Evolutionary conservation across 257 asterid genomes (phyloP), one percentile per base, ranked within the genome.

Genomic region (Solanum bulbocastanum): DNA sequence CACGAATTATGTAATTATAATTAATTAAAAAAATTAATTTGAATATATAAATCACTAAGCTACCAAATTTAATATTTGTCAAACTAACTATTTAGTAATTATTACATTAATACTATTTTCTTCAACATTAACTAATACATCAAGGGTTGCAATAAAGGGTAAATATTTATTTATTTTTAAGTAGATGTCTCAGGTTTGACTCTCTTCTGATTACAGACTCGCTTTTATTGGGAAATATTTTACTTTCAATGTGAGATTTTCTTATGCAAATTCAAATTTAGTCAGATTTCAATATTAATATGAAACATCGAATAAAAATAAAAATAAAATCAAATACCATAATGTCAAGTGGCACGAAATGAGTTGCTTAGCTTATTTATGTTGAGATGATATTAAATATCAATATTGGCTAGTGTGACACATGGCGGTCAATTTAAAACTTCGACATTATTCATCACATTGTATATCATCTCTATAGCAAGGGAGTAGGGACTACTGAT

Each of bases 171-270:
- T 46, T 46, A 46, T 46, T 46, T 46, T 46, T 46, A 46, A 46
- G 20, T 1, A 13, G 20, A 46, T 46, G 18, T 46, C 56, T 46
- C 56, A 4, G 2, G 20, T 46, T 46, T 46, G 56, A 46, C 5
- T 46, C 18, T 6, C 20, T 7, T 44, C 6, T 46, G 5, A 46
- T 13, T 13, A 46, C 1, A 14, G 0, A 14, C 56, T 46, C 56
- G 6, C 7, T 2, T 46, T 46, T 46, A 2, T 13, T 46, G 13
- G 1, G 2, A 46, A 46, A 0, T 20, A 46, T 46, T 46, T 46
- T 46, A 46, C 7, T 46, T 1, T 4, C 1, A 46, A 4, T 13
- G 20, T 46, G 18, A 0, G 0, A 46, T 14, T 13, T 46, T 46
- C 2, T 13, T 0, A 46, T 46, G 2, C 5, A 46, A 46, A 46